phyloP scores from a whole-genome alignment of 2,329 filamentous ascomycete species.

The Phyllosticta citribraziliensis region DNA sequence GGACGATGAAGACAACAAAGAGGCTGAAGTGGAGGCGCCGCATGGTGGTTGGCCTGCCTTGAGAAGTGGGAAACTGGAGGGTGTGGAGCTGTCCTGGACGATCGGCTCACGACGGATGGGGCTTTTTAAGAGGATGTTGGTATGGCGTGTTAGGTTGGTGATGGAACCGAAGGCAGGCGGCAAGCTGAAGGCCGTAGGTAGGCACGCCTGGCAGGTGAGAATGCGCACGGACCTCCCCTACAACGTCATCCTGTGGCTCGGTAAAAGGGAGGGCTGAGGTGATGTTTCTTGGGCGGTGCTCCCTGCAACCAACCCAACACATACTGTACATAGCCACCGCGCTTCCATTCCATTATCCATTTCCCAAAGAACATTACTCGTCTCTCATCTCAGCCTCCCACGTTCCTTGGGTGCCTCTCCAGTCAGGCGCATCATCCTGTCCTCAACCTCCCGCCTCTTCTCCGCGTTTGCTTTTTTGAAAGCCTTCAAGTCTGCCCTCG shows the following conservation, averaged over 20 bases:
- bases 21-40: constrained; percentile 24
- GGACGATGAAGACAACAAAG: constrained; percentile 27
- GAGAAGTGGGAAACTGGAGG: neutral
- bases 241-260: neutral
- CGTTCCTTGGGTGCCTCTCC: neutral
- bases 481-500: too few species aligned
- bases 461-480: neutral
- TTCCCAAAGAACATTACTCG: too few species aligned
- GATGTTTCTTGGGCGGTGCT: too few species aligned
- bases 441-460: neutral
- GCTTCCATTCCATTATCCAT: too few species aligned
- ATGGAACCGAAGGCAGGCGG: neutral
- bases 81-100: neutral
- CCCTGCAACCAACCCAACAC: too few species aligned
- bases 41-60: constrained; percentile 17
- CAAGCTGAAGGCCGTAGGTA: neutral
- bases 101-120: too few species aligned
- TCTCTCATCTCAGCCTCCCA: neutral
- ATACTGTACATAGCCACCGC: too few species aligned
- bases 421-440: neutral
- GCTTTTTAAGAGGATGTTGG: neutral
- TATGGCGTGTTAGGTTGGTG: neutral
- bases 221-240: neutral
- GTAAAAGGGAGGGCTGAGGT: neutral
- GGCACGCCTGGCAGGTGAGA: neutral